phyloP scores from a whole-genome alignment of 2,329 filamentous ascomycete genomes.

The Aspergillus phoenicis region DNA sequence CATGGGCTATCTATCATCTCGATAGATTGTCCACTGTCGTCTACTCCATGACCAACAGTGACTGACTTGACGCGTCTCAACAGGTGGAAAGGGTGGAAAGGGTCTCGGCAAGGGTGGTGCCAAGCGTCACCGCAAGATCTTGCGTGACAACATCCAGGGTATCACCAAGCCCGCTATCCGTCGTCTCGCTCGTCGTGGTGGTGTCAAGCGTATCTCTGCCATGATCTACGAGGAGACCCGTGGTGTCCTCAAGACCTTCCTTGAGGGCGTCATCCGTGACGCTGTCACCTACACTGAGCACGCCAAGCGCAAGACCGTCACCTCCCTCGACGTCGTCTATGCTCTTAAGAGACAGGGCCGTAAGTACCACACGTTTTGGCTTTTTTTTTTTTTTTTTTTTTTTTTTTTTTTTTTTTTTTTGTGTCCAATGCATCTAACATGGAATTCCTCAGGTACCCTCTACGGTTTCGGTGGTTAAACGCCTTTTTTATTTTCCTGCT shows the following conservation, averaged over 20 bases:
- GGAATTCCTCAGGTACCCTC: slow-evolving; percentile 59
- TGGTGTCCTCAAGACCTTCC: slow-evolving; percentile 81
- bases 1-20: neutral
- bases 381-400: too few species aligned
- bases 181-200: slow-evolving; percentile 97
- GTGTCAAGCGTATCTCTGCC: slow-evolving; percentile 99
- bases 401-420: too few species aligned
- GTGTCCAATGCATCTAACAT: slow-evolving; percentile 24
- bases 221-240: slow-evolving; percentile 87
- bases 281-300: slow-evolving; percentile 82
- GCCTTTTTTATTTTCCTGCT: slow-evolving; percentile 31
- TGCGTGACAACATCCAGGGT: slow-evolving; percentile 99
- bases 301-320: slow-evolving; percentile 68
- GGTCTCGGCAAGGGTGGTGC: slow-evolving; percentile 97
- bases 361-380: slow-evolving; percentile 28
- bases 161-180: slow-evolving; percentile 98
- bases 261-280: slow-evolving; percentile 78
- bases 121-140: slow-evolving; percentile 99
- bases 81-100: slow-evolving; percentile 94
- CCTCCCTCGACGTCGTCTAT: slow-evolving; percentile 64
- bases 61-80: slow-evolving; percentile 50
- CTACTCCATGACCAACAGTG: slow-evolving; percentile 14
- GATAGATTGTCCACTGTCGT: neutral
- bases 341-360: slow-evolving; percentile 66
- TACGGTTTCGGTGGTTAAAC: slow-evolving; percentile 88